Evolutionary conservation across 1,284 basidiomycete species (phyloP), one percentile per base, ranked within the genome.

Genomic region (Takashimella koratensis): DNA sequence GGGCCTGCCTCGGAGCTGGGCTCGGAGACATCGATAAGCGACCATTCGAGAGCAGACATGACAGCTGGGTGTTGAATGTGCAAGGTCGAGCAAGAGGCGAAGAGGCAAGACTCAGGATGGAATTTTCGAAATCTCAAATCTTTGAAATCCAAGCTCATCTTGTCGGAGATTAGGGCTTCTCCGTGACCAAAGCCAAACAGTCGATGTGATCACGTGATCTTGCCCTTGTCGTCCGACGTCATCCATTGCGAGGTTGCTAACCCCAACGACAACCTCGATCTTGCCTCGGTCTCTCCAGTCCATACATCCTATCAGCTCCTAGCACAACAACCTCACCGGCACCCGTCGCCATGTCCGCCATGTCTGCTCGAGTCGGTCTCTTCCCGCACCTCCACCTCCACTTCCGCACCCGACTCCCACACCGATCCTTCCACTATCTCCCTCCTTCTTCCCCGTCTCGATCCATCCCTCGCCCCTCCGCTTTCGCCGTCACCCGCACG

Each of bases 301-400:
- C 16, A 8, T 27, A 21, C 49, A 44, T 45, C 49, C n/a, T 11
- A 12, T 51, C 49, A 20, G 3, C 13, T 47, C 12, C 30, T n/a
- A n/a, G n/a, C n/a, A n/a, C n/a, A n/a, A n/a, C n/a, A n/a, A n/a
- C n/a, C 21, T 16, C 30, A 50, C 16, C 43, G 20, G n/a, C 44
- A 24, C 16, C 16, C 30, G 16, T 16, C 16, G 10, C 8, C 8
- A 36, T 36, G 24, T 26, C 41, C 39, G 59, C 24, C 40, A 67
- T 67, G 65, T 63, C 65, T 2, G 52, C 65, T 60, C 53, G 60
- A 12, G 51, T 55, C 20, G 63, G 61, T 21, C 56, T 67, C 43
- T 50, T 63, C 30, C 59, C 23, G 3, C 54, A 63, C 22, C 48
- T 62, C 3, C 61, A 55, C 36, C 41, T 21, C 49, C 43, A 21